Evolutionary conservation across 108 stramenopile genomes (phyloP), one percentile per base, ranked within the genome.

Genomic region (Skeletonema grethae): DNA sequence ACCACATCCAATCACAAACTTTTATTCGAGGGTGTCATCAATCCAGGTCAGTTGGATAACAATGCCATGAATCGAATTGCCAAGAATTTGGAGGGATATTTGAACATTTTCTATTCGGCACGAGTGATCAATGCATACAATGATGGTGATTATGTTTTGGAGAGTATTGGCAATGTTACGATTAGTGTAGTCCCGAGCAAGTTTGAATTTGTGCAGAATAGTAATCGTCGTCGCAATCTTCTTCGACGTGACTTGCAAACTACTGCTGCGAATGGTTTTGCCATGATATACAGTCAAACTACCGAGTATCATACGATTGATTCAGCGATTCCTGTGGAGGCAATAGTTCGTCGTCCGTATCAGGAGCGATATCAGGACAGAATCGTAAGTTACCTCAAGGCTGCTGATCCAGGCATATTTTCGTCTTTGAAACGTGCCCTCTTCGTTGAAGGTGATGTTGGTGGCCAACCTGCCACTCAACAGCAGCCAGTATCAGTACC

Each of bases 241-340:
- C 60, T 61, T 32, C 60, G 60, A 8, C 18, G 66, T 20, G 36
- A 58, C 15, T 65, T 46, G 64, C 63, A 66, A 58, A 20, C 24
- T 16, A 32, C 15, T 16, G 31, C 28, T n/a, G 50, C 50, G 9
- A 53, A 53, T 56, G 60, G 56, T 18, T 61, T 79, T 12, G 36
- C 67, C 38, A 71, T 63, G 59, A 43, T 31, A 0, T 80, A 69
- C 34, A 63, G 70, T 24, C 79, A 80, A 70, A 80, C 67, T 1
- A 74, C 79, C 5, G 50, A 57, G 57, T 80, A 80, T 31, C 50
- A 62, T 16, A 80, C 79, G 4, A 45, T 63, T 36, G 79, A 73
- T 61, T 8, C 57, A 5, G 62, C 79, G 5, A 53, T 80, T 25
- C 34, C 61, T 29, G 46, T 73, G 12, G 67, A 38, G 2, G 65